Conservation (phyloP, 495 filamentous ascomycete species). For the Penicillium cataractarum region DNA sequence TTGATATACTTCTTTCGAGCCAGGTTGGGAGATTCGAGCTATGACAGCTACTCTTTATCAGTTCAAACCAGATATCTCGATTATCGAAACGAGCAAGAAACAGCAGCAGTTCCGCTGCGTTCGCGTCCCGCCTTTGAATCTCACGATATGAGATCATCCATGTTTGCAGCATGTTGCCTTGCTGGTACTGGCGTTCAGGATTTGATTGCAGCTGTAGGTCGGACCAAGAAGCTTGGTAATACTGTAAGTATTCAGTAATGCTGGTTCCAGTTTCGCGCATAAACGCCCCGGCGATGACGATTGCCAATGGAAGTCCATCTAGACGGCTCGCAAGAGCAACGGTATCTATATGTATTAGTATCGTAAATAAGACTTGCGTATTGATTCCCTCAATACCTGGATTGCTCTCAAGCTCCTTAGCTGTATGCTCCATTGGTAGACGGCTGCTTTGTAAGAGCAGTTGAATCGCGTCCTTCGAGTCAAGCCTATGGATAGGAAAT, state of each 20-base stretch:
- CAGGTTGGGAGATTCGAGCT: conserved; percentile 27
- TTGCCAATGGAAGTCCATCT: conserved; percentile 47
- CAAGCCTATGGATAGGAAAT: conserved; percentile 29
- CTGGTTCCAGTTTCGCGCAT: conserved; percentile 40
- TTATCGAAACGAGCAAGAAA: conserved; percentile 54
- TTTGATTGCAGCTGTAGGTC: conserved; percentile 35
- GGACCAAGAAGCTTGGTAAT: conserved; percentile 46
- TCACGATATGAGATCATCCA: conserved; percentile 49
- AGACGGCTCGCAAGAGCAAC: conserved; percentile 31
- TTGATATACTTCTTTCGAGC: conserved; percentile 32
- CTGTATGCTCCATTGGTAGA: conserved; percentile 3
- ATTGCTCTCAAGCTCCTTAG: conserved; percentile 10
- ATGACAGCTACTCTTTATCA: conserved; percentile 28
- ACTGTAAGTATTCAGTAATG: conserved; percentile 39
- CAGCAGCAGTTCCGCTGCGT: conserved; percentile 43
- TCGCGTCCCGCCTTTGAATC: conserved; percentile 37
- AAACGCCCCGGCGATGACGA: conserved; percentile 46
- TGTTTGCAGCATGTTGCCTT: conserved; percentile 46
- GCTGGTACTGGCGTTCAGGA: conserved; percentile 36
- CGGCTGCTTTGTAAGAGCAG: conserved; percentile 28
- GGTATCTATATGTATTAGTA: conserved; percentile 27
- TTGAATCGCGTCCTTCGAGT: conserved; percentile 21
- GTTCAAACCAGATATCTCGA: conserved; percentile 55
- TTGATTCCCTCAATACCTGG: conserved; percentile 10
- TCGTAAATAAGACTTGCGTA: conserved; percentile 6